These are phyloP conservation scores for Ogataea pini DNA, from an alignment of 805 yeast species.

Conservation along the genomic window DNA sequence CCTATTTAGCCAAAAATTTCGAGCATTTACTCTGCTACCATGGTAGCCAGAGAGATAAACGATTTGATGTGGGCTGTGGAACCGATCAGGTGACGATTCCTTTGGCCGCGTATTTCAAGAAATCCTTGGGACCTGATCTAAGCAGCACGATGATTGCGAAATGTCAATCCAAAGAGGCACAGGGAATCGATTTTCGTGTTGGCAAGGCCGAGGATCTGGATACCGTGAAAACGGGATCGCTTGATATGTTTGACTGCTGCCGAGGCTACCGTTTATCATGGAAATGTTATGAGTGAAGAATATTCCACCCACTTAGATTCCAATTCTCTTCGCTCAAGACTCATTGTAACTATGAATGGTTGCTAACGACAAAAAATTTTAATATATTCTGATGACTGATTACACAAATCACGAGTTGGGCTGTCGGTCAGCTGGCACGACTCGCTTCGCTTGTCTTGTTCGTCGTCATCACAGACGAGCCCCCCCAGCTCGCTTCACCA, in stretches of 20 bases:
- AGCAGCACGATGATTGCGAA: conserved; percentile 55
- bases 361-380: no score
- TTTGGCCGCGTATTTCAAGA: conserved; percentile 44
- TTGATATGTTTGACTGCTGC: conserved; percentile 73
- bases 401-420: no score
- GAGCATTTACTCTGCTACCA: conserved; percentile 40
- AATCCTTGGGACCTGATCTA: conserved; percentile 63
- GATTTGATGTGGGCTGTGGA: conserved; percentile 76
- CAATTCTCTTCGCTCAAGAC: no score
- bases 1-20: conserved; percentile 56
- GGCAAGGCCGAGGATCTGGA: conserved; percentile 32
- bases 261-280: conserved; percentile 69
- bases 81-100: conserved; percentile 72
- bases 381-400: no score
- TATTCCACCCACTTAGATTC: no score
- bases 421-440: no score
- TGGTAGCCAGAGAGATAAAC: conserved; percentile 35
- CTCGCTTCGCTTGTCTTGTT: no score
- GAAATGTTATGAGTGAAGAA: no score
- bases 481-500: no score
- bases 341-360: no score
- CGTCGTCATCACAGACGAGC: no score
- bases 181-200: conserved; percentile 22
- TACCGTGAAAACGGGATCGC: conserved; percentile 31
- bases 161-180: conserved; percentile 34